phyloP scores from a whole-genome alignment of 192 early-diverging fungal genomes.

The Entophlyctis luteolus region DNA sequence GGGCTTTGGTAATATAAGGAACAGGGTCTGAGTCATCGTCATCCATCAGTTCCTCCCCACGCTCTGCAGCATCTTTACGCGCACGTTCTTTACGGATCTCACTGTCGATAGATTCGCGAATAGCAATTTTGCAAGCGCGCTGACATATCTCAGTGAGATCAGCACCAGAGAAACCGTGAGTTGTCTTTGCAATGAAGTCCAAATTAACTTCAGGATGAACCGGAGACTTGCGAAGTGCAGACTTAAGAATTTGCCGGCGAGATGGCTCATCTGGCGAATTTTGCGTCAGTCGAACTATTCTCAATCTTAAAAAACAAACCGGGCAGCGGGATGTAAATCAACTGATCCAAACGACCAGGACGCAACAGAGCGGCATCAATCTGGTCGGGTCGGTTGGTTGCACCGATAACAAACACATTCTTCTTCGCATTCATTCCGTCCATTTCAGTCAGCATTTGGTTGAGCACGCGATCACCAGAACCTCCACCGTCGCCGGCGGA shows the following conservation, averaged over 20 bases:
- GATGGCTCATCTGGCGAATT: slow-evolving; percentile 78
- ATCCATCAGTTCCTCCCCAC: slow-evolving; percentile 74
- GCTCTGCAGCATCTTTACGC: slow-evolving; percentile 61
- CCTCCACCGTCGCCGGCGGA: slow-evolving; percentile 81
- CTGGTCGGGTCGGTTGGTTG: slow-evolving; percentile 98
- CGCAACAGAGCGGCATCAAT: slow-evolving; percentile 95
- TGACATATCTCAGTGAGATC: slow-evolving; percentile 99
- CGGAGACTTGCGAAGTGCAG: slow-evolving; percentile 92
- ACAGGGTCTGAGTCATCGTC: slow-evolving; percentile 79
- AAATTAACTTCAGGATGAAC: slow-evolving; percentile 76
- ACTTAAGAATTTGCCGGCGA: slow-evolving; percentile 75
- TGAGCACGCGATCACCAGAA: slow-evolving; percentile 95
- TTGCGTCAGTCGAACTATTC: too few species aligned
- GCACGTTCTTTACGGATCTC: slow-evolving; percentile 73
- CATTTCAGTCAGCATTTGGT: slow-evolving; percentile 99
- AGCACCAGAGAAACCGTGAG: slow-evolving; percentile 94
- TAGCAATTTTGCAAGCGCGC: slow-evolving; percentile 93
- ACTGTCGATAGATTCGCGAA: slow-evolving; percentile 90
- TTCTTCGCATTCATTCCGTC: slow-evolving; percentile 99
- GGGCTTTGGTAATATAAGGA: slow-evolving; percentile 86
- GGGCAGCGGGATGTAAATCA: slow-evolving; percentile 96
- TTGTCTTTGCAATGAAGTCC: slow-evolving; percentile 77
- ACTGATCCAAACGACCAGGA: slow-evolving; percentile 97
- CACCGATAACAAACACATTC: slow-evolving; percentile 99
- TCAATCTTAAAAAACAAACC: too few species aligned